phyloP scores from a whole-genome alignment of 768 basidiomycete species.

The Amanita polypyramis region DNA sequence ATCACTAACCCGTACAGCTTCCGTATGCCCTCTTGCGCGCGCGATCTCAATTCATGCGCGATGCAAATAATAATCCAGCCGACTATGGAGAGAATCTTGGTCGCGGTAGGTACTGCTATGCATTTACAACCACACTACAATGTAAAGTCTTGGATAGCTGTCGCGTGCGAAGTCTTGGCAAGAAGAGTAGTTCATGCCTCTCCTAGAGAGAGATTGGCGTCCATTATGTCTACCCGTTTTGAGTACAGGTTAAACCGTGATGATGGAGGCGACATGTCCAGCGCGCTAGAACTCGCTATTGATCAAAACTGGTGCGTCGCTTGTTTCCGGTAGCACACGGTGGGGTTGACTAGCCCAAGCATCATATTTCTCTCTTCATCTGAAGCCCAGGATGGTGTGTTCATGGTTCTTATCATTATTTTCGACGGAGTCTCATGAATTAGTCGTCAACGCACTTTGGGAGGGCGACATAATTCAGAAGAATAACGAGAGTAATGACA shows the following conservation, averaged over 20 bases:
- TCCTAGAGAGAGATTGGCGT: constrained; percentile 49
- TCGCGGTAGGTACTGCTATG: constrained; percentile 40
- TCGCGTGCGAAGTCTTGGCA: constrained; percentile 79
- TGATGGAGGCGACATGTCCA: constrained; percentile 61
- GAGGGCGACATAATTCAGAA: constrained; percentile 71
- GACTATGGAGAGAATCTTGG: constrained; percentile 82
- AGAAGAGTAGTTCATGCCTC: constrained; percentile 66
- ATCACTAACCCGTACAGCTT: constrained; percentile 32
- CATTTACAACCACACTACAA: background rate
- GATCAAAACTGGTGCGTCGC: constrained; percentile 70
- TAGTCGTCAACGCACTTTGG: constrained; percentile 81
- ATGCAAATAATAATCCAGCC: constrained; percentile 72
- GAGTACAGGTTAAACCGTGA: constrained; percentile 65
- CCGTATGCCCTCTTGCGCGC: constrained; percentile 75
- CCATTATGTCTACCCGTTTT: constrained; percentile 73
- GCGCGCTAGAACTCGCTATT: constrained; percentile 84
- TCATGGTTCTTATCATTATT: background rate
- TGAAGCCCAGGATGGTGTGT: constrained; percentile 72
- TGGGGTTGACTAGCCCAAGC: constrained; percentile 23
- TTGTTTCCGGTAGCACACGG: background rate
- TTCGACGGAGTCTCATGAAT: background rate
- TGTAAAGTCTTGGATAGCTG: constrained; percentile 31
- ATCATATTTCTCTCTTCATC: constrained; percentile 77
- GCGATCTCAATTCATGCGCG: constrained; percentile 69
- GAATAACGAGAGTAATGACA: constrained; percentile 62